Conservation (phyloP, 2,329 filamentous ascomycete genomes). For the Stachybotrys echinatus region DNA sequence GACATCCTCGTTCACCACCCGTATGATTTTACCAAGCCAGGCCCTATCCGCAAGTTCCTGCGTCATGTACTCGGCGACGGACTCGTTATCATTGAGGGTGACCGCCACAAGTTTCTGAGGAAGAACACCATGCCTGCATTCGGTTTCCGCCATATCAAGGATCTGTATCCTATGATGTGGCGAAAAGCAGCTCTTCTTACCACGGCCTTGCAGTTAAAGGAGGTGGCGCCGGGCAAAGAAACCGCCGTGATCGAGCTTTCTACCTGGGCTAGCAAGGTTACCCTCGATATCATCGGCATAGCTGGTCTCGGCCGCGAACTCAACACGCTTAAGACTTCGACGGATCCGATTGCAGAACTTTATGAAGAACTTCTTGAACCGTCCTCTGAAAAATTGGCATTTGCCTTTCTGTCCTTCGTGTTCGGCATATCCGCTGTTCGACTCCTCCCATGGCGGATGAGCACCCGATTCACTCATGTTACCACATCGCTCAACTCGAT, state of each 20-base stretch:
- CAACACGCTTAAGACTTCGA: conserved; percentile 29
- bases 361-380: conserved; percentile 42
- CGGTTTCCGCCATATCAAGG: conserved; percentile 61
- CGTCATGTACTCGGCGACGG: conserved; percentile 51
- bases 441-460: conserved; percentile 40
- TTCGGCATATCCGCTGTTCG: conserved; percentile 29
- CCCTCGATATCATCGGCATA: conserved; percentile 55
- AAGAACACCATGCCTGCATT: conserved; percentile 65
- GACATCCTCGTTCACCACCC: conserved; percentile 26
- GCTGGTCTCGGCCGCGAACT: conserved; percentile 54
- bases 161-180: conserved; percentile 68
- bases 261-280: conserved; percentile 46
- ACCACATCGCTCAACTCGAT: conserved; percentile 30
- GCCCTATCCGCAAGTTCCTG: conserved; percentile 40
- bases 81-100: conserved; percentile 60
- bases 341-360: conserved; percentile 36
- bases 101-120: conserved; percentile 64
- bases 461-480: conserved; percentile 29
- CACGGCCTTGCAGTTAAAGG: conserved; percentile 33
- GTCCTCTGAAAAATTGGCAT: conserved; percentile 37
- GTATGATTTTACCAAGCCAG: conserved; percentile 50
- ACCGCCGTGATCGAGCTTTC: conserved; percentile 27
- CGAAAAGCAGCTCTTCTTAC: conserved; percentile 35
- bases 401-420: conserved; percentile 31
- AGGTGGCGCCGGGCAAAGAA: conserved; percentile 15